Base-by-base conservation (phyloP, 331 rosid species). In the Spiraea crenata region DNA sequence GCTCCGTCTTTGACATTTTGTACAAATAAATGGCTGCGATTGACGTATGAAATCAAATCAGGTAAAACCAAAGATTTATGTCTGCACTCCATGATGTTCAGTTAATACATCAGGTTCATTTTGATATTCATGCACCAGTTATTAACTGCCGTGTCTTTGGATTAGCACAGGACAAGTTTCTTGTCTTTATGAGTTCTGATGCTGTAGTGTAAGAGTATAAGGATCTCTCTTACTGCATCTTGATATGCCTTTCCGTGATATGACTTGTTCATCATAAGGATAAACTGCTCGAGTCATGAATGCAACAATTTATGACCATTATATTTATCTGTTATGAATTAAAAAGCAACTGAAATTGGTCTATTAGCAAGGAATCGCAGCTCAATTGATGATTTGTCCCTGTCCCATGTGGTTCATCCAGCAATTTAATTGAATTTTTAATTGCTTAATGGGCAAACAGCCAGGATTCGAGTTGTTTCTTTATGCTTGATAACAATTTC, bases 21-120 rank as follows among this genome's bases (percentile, higher is more conserved):
- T 37, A 62, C 95, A 46, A 95, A 87, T 81, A 91, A 87, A 85
- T 95, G 99, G 97, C 88, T 91, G 65, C 81, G 97, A 52, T 74
- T 95, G 86, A 91, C 96, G 4, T 87, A 87, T 81, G 84, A 89
- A 74, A 76, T 89, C 76, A 86, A 82, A 83, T 78, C 96, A 67
- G 97, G 99, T 95, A 88, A 79, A 57, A 66, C n/a, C n/a, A 38
- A 69, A 73, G 48, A 9, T 61, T 44, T 66, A 64, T 69, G 66
- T 60, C 37, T 42, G 54, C 39, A 54, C 38, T 76, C 48, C 52
- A 11, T 34, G 9, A 37, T 44, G 65, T 69, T 44, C 12, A 42
- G 14, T 9, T 39, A 19, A 9, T 70, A 15, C 69, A 31, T 52
- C 52, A 59, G 54, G 67, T 61, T 65, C 59, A 63, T 70, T 70